Percentiles rank a stretch among this genome's conserved stretches.
Conservation (phyloP, 345 rosid species). For the rapeseed (Brassica napus) region DNA sequence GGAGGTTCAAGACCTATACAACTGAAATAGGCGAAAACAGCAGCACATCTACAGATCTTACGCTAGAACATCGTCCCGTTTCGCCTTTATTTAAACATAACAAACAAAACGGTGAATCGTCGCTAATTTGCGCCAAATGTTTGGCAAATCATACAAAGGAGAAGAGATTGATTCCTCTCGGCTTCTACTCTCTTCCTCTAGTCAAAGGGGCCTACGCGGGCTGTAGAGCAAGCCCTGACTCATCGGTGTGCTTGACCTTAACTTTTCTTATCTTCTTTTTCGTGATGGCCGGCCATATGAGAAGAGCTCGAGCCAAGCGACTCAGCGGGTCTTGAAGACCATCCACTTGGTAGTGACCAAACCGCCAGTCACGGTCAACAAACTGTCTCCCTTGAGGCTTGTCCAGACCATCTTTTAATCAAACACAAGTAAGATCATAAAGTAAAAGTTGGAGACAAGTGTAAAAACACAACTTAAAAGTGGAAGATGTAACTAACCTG, state of each 20-base stretch:
- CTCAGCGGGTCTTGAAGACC: constrained; percentile 93
- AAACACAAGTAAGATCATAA: constrained; percentile 14
- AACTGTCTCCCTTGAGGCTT: constrained; percentile 58
- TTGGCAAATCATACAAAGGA: constrained; percentile 20
- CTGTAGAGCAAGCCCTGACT: constrained; percentile 40
- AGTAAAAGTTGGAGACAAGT: not conserved
- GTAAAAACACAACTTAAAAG: not conserved
- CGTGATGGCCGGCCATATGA: constrained; percentile 47
- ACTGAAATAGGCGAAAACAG: not conserved
- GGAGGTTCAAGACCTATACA: not conserved
- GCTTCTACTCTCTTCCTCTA: constrained; percentile 14
- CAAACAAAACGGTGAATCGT: constrained; percentile 17
- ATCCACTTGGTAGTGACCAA: constrained; percentile 95
- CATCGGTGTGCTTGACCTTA: constrained; percentile 44
- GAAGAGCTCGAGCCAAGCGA: constrained; percentile 54
- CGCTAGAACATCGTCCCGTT: constrained; percentile 6
- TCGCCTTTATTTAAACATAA: constrained; percentile 12
- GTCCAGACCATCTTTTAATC: constrained; percentile 79
- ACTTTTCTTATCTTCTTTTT: constrained; percentile 47
- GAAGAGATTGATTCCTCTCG: not conserved
- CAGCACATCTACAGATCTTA: not conserved
- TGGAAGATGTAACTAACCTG: constrained; percentile 57
- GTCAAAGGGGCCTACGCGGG: constrained; percentile 47
- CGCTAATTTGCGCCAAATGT: constrained; percentile 15
- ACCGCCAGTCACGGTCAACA: constrained; percentile 82